Evolutionary conservation across 805 yeast species (phyloP).

Genomic region (Phaffomyces antillensis): DNA sequence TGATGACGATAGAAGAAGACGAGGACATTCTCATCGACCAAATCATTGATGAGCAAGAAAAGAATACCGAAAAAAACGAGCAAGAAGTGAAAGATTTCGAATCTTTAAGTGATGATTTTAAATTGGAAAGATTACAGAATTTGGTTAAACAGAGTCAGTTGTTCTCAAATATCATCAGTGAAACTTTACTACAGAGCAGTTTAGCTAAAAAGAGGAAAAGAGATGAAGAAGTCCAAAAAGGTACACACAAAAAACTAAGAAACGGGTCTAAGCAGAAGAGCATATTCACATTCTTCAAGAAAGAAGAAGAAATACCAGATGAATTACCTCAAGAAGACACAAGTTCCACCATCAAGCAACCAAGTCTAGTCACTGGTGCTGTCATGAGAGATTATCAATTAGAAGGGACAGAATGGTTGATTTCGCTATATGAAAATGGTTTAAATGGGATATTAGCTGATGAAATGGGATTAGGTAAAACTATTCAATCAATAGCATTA

Average conservation of each 20-base stretch:
- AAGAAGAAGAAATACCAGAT: slow-evolving; percentile 8
- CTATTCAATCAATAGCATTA: slow-evolving; percentile 80
- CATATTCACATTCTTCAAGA: slow-evolving; percentile 20
- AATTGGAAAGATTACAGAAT: slow-evolving; percentile 59
- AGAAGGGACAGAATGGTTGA: slow-evolving; percentile 87
- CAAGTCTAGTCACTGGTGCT: slow-evolving; percentile 48
- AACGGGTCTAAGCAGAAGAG: slow-evolving; percentile 5
- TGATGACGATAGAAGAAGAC: slow-evolving; percentile 10
- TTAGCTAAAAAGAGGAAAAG: slow-evolving; percentile 26
- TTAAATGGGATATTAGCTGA: slow-evolving; percentile 93
- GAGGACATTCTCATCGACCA: slow-evolving; percentile 17
- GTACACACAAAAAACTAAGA: slow-evolving; percentile 16
- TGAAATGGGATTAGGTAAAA: slow-evolving; percentile 97
- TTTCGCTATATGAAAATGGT: slow-evolving; percentile 86
- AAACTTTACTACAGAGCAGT: slow-evolving; percentile 55
- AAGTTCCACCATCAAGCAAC: slow-evolving; percentile 36
- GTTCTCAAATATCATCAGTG: slow-evolving; percentile 80
- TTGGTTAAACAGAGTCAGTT: slow-evolving; percentile 84
- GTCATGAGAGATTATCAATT: slow-evolving; percentile 75
- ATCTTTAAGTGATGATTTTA: slow-evolving; percentile 42
- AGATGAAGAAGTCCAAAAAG: slow-evolving; percentile 17
- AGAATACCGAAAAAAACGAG: not conserved
- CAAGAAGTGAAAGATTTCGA: slow-evolving; percentile 25
- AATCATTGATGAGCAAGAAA: slow-evolving; percentile 10
- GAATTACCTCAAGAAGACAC: slow-evolving; percentile 10